These are phyloP conservation scores for Aspergillus panamensis DNA, from an alignment of 495 filamentous ascomycete genomes.

Conservation along the genomic window DNA sequence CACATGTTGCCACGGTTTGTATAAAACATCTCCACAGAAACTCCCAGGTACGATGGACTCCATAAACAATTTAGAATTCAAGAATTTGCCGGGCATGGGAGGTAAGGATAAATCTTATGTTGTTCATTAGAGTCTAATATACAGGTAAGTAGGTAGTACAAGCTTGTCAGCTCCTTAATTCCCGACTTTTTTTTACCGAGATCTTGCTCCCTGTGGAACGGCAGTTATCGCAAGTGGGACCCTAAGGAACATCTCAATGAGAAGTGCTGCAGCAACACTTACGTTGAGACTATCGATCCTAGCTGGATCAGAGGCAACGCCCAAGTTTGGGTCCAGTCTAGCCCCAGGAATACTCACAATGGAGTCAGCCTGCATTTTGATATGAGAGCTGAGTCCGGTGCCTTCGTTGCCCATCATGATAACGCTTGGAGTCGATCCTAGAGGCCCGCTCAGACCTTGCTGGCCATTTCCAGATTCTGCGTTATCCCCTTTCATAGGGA, in stretches of 20 bases:
- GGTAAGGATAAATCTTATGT: no score
- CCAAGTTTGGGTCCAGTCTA: conserved; percentile 30
- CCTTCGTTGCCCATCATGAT: conserved; percentile 83
- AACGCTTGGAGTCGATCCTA: conserved; percentile 57
- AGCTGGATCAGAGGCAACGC: conserved; percentile 39
- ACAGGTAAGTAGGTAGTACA: no score
- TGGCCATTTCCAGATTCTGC: neutral
- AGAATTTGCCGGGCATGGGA: no score
- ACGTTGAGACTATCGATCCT: conserved; percentile 80
- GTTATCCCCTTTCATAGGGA: neutral
- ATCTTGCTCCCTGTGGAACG: conserved; percentile 15
- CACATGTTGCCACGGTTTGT: no score
- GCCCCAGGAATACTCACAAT: conserved; percentile 53
- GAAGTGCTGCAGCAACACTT: conserved; percentile 72
- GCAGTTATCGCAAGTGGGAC: conserved; percentile 37
- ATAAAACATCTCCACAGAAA: no score
- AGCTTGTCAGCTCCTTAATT: neutral
- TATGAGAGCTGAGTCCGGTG: conserved; percentile 59
- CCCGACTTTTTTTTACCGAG: neutral
- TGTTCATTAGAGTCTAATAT: no score
- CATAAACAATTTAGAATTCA: no score
- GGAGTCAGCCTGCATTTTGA: conserved; percentile 61
- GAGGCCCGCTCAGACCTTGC: conserved; percentile 27
- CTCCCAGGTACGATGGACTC: no score
- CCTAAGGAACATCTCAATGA: conserved; percentile 63